Conservation (phyloP, 768 basidiomycete species). For the Trametes sanguinea region DNA sequence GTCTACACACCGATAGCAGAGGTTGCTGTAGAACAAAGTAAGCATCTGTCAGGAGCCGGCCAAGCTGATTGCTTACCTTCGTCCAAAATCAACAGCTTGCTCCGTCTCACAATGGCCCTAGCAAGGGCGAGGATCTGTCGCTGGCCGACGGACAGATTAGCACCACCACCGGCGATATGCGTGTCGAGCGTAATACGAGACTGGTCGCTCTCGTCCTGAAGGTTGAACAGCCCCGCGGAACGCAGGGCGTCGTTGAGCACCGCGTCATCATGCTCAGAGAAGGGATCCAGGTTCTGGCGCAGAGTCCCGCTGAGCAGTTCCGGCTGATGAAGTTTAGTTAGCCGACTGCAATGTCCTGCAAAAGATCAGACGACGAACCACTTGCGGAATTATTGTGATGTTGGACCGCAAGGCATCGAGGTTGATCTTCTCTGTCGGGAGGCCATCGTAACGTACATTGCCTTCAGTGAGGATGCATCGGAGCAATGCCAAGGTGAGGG, state of each 20-base stretch:
- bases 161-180: constrained; percentile 31
- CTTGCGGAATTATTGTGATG: constrained; percentile 48
- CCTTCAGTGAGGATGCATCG: constrained; percentile 53
- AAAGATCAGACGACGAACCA: constrained; percentile 32
- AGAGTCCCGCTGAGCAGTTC: constrained; percentile 47
- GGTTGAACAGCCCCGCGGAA: constrained; percentile 39
- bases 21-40: constrained; percentile 18
- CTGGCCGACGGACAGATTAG: constrained; percentile 43
- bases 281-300: constrained; percentile 53
- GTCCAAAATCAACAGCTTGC: constrained; percentile 49
- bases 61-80: constrained; percentile 30
- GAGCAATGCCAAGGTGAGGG: constrained; percentile 52
- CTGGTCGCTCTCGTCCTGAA: constrained; percentile 32
- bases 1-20: constrained; percentile 30
- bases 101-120: constrained; percentile 44
- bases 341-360: not conserved
- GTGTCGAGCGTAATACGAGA: constrained; percentile 35
- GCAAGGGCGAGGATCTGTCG: constrained; percentile 48
- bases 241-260: constrained; percentile 42
- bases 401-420: constrained; percentile 46
- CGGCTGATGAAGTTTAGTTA: constrained; percentile 26
- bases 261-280: constrained; percentile 48
- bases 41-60: too few species aligned
- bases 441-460: constrained; percentile 48
- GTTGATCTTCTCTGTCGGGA: constrained; percentile 43